A percentile compares a stretch with the other conserved stretches of the same genome.
phyloP scores from a whole-genome alignment of 2,329 filamentous ascomycete genomes.

The Apiospora koreana region DNA sequence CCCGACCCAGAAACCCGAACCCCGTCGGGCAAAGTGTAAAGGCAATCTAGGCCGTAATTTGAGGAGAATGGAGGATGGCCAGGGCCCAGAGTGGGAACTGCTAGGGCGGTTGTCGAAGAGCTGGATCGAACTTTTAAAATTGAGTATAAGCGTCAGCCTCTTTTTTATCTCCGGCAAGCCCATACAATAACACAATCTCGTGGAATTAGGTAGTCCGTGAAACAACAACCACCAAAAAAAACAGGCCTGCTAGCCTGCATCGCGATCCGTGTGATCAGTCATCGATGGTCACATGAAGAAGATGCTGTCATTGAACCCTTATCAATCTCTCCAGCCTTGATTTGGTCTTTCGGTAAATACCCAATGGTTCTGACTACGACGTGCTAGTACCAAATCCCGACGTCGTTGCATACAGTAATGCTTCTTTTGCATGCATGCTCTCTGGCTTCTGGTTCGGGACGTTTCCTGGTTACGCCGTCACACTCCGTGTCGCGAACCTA shows the following conservation, averaged over 20 bases:
- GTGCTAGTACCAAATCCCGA: background rate
- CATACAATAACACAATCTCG: background rate
- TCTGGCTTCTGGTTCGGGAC: too few relatives aligned
- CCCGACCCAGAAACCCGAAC: background rate
- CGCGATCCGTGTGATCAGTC: background rate
- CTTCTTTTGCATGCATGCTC: background rate
- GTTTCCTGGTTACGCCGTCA: background rate
- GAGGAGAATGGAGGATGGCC: background rate
- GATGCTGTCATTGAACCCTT: constrained; percentile 1
- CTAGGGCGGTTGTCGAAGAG: background rate
- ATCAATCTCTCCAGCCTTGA: background rate
- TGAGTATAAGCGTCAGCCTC: background rate
- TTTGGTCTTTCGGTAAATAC: background rate
- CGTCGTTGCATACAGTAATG: background rate
- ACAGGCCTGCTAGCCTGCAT: background rate
- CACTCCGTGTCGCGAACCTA: too few relatives aligned
- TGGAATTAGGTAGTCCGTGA: constrained; percentile 2
- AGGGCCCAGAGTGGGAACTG: background rate
- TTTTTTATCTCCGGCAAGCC: constrained; percentile 8
- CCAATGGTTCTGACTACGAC: background rate
- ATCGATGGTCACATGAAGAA: background rate
- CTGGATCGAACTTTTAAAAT: background rate
- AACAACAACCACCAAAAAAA: background rate
- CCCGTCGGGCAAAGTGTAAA: background rate
- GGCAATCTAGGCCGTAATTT: background rate